Conservation (phyloP, 768 basidiomycete genomes). For the Termitomyces bulborhizus region DNA sequence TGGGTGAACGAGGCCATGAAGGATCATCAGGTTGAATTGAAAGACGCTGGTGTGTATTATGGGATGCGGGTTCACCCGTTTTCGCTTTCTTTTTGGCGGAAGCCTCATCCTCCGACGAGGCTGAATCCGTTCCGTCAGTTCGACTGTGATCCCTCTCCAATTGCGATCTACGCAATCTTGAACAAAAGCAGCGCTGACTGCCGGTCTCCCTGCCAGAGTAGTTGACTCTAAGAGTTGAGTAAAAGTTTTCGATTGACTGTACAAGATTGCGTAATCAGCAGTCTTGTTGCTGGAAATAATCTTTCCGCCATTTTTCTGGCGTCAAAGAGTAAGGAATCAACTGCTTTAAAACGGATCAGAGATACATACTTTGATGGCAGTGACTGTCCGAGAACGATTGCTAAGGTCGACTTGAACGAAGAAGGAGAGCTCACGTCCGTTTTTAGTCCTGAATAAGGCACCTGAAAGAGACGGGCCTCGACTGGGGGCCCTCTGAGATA, state of each 20-base stretch:
- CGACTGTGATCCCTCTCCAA: neutral
- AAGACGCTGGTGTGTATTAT: neutral
- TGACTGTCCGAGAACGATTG: slow-evolving; percentile 43
- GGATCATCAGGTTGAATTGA: neutral
- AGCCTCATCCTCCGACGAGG: neutral
- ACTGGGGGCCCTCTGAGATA: neutral
- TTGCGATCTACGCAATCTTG: slow-evolving; percentile 41
- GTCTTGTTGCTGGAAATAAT: slow-evolving; percentile 45
- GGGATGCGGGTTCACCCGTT: neutral
- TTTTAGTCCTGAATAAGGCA: slow-evolving; percentile 36
- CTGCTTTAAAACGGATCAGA: neutral
- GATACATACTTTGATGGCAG: slow-evolving; percentile 51
- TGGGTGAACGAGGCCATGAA: slow-evolving; percentile 29
- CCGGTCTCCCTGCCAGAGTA: slow-evolving; percentile 30
- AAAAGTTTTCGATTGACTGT: slow-evolving; percentile 44
- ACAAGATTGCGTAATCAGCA: slow-evolving; percentile 60
- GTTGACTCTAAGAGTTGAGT: slow-evolving; percentile 35
- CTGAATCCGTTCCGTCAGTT: neutral
- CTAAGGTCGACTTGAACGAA: slow-evolving; percentile 66
- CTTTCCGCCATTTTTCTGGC: slow-evolving; percentile 61
- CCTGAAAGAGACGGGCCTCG: slow-evolving; percentile 12
- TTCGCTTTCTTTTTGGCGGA: neutral
- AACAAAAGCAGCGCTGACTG: slow-evolving; percentile 50
- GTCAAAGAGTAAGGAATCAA: neutral
- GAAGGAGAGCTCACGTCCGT: slow-evolving; percentile 44